Evolutionary conservation across 805 yeast species (phyloP).

Genomic region (Cyberlindnera amylophila): DNA sequence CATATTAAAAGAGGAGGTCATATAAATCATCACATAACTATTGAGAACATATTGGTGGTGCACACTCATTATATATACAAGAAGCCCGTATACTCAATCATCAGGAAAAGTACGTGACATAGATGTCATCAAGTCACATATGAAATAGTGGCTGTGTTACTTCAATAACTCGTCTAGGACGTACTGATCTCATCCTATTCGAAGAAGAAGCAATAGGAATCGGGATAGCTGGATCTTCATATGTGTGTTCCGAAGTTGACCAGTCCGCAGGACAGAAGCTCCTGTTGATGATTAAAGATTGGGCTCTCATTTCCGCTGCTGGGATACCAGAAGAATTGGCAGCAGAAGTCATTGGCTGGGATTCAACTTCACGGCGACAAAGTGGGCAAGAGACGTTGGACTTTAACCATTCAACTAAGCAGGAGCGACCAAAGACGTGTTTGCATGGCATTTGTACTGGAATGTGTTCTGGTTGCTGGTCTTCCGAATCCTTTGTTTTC

Average conservation of each 20-base stretch:
- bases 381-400: slow-evolving; percentile 65
- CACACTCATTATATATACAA: too few species aligned
- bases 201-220: slow-evolving; percentile 13
- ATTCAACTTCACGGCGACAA: slow-evolving; percentile 40
- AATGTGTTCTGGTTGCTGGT: slow-evolving; percentile 39
- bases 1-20: too few species aligned
- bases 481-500: background rate
- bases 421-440: slow-evolving; percentile 79
- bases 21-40: too few species aligned
- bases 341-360: slow-evolving; percentile 9
- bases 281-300: slow-evolving; percentile 15
- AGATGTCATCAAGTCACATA: background rate
- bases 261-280: slow-evolving; percentile 21
- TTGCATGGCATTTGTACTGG: slow-evolving; percentile 80
- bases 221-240: slow-evolving; percentile 21
- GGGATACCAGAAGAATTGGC: background rate
- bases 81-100: too few species aligned
- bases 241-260: slow-evolving; percentile 12
- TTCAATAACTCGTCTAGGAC: slow-evolving; percentile 9
- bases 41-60: too few species aligned
- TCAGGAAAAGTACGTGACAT: background rate
- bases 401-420: slow-evolving; percentile 79
- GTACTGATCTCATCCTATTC: background rate
- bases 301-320: slow-evolving; percentile 10
- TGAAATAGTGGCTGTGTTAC: background rate